These are phyloP conservation scores for Botrytis fragariae DNA, from an alignment of 2,329 filamentous ascomycete genomes.

Conservation along the genomic window DNA sequence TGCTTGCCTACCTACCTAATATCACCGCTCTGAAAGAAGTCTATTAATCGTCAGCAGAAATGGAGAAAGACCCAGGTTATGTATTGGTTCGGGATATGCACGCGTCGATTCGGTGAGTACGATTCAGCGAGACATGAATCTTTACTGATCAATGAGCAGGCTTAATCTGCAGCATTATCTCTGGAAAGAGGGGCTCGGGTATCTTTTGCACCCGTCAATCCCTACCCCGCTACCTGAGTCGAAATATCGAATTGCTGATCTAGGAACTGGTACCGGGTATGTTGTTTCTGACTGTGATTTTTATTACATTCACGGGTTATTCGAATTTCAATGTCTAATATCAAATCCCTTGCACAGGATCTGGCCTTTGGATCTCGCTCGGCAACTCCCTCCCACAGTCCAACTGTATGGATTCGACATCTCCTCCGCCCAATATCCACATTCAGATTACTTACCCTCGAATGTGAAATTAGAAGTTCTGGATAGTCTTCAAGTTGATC, in stretches of 20 bases:
- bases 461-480: neutral
- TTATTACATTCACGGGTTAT: rapidly evolving
- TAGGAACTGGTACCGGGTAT: neutral
- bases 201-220: neutral
- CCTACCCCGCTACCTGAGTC: neutral
- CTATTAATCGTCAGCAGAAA: neutral
- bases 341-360: neutral
- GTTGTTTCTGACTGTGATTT: neutral
- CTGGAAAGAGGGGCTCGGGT: neutral
- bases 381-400: neutral
- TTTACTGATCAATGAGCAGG: neutral
- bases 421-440: neutral
- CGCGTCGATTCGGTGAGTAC: neutral
- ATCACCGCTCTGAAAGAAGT: rapidly evolving
- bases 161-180: neutral
- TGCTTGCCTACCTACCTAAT: rapidly evolving
- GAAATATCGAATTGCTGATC: neutral
- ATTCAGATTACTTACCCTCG: neutral
- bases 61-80: neutral
- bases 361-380: neutral
- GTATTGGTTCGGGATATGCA: neutral
- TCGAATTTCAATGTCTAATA: neutral
- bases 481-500: neutral
- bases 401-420: neutral
- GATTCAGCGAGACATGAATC: neutral